phyloP scores from a whole-genome alignment of 306 rosid genomes.

The Astragalus glycyphyllos region DNA sequence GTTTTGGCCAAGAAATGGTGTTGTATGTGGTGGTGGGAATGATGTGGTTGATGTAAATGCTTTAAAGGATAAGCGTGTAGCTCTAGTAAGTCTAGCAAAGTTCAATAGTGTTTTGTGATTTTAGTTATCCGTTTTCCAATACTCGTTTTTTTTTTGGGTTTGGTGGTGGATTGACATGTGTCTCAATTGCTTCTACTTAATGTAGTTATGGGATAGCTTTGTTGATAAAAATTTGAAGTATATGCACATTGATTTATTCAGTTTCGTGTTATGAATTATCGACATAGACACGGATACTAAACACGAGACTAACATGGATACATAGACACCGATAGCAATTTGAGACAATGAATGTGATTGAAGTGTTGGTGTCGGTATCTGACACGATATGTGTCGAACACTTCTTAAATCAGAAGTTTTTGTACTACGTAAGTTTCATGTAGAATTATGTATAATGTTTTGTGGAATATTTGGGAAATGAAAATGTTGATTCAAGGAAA shows the following conservation, averaged over 20 bases:
- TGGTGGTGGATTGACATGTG: no score
- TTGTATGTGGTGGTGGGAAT: slow-evolving; percentile 48
- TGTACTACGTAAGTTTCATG: no score
- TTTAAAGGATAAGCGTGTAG: background rate
- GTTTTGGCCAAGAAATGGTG: slow-evolving; percentile 50
- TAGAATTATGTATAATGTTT: background rate
- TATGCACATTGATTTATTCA: background rate
- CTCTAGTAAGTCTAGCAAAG: slow-evolving; percentile 41
- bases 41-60: slow-evolving; percentile 49
- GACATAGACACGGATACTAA: no score
- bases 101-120: slow-evolving; percentile 22
- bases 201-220: background rate
- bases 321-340: no score
- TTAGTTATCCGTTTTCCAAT: background rate
- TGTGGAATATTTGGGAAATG: background rate
- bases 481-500: background rate
- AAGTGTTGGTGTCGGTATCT: no score
- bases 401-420: no score
- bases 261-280: no score
- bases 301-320: no score
- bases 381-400: no score
- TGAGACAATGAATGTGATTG: no score
- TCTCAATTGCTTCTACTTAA: no score
- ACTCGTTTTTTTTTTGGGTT: no score
- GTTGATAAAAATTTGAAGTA: background rate